Evolutionary conservation across 164 flowering plant genomes (phyloP), one percentile per base, ranked within the genome.

Genomic region (Dillenia turbinata): DNA sequence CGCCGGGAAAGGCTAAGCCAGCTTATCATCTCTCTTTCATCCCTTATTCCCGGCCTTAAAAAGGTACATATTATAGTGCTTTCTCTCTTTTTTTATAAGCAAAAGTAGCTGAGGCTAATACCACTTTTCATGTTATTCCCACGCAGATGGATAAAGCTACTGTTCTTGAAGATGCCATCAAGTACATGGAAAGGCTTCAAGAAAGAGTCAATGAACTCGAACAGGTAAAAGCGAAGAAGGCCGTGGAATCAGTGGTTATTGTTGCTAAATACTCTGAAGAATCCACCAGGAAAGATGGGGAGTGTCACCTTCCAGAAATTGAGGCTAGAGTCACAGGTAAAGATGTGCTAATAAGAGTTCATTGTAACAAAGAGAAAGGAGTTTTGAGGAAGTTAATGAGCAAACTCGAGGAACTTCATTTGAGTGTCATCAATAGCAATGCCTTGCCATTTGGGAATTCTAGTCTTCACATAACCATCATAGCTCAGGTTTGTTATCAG

Each of bases 361-460:
- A 58, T 44, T 69, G 72, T 54, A 63, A 58, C 67, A 57, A 48
- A 24, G 33, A 49, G 10, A 57, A 63, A 22, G 72, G 67, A 2
- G 2, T 54, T 46, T 9, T 59, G n/a, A 26, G 8, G 26, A 69
- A 47, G 12, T 12, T 64, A 40, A 9, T 63, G 9, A 46, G 19
- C 15, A 14, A 59, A 14, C n/a, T 69, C 9, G 73, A 69, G 60
- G 59, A 64, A 13, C 64, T 64, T 17, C 9, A 59, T n/a, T 26
- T 69, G 33, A 33, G 50, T 12, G 52, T 69, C n/a, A 24, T 49
- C 43, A 63, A 49, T 13, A 69, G 44, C 15, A 63, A 17, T 56
- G 44, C 47, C 15, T 12, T 59, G 50, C 24, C 73, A 0, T 64
- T 59, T 45, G 73, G 73, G 53, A 53, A 49, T n/a, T 54, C 33